phyloP scores from a whole-genome alignment of 2,329 filamentous ascomycete species.

The Xylariaceae sp. region DNA sequence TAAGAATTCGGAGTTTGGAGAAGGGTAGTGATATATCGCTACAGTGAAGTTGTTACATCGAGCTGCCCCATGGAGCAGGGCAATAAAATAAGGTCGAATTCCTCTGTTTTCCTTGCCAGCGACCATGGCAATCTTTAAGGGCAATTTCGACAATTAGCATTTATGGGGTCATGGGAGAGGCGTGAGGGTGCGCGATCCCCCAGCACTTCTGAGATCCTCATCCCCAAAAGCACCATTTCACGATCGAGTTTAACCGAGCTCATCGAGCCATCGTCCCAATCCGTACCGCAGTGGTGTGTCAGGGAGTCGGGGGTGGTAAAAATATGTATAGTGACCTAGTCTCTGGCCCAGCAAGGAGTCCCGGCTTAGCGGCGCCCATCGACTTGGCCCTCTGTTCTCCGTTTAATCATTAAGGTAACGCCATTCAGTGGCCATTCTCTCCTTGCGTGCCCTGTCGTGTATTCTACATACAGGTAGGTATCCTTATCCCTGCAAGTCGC shows the following conservation, averaged over 20 bases:
- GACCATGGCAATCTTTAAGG: conserved; percentile 35
- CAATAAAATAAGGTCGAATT: conserved; percentile 23
- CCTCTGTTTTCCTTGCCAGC: conserved; percentile 20
- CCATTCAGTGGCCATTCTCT: no score
- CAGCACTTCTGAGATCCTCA: conserved; percentile 32
- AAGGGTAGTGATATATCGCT: no score
- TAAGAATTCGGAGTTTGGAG: no score
- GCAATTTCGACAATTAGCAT: conserved; percentile 32
- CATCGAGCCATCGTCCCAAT: background rate
- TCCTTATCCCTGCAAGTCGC: no score
- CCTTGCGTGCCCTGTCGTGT: no score
- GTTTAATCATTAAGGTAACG: no score
- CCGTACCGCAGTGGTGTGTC: background rate
- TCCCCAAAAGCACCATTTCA: conserved; percentile 18
- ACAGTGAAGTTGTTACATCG: no score
- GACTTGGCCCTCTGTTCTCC: no score
- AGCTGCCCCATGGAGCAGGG: no score
- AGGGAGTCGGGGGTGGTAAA: background rate
- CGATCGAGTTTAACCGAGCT: conserved; percentile 15
- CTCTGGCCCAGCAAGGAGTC: background rate
- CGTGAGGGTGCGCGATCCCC: conserved; percentile 29
- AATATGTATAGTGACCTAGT: background rate
- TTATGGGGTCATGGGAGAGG: conserved; percentile 26
- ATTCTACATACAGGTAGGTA: no score
- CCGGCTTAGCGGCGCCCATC: no score